Evolutionary conservation across 768 basidiomycete species (phyloP), one percentile per base, ranked within the genome.

Genomic region (button mushroom (Agaricus bisporus)): DNA sequence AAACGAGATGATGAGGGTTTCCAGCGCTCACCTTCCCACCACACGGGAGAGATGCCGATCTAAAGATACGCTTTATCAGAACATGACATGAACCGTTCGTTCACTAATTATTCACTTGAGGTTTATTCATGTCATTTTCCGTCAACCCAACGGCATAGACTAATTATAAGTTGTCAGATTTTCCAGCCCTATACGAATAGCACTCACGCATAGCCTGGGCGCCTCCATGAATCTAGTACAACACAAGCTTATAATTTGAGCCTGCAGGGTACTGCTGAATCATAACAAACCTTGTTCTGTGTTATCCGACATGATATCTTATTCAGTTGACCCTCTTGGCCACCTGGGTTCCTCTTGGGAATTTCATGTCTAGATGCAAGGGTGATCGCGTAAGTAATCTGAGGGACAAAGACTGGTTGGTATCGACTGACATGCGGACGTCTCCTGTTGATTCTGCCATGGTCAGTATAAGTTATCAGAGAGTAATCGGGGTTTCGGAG

Each of bases 161-260:
- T 88, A 26, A 50, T 47, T n/a, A 35, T 37, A 8, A 22, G 41
- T 17, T 37, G 39, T 48, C 28, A 44, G 49, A 42, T 35, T 46
- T 28, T 38, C 15, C 36, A 17, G 39, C 45, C 20, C 20, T 50
- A 17, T 22, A 15, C 6, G 20, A 43, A 29, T 28, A 32, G 6
- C n/a, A 66, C 85, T 67, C 61, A 91, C 89, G 73, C 91, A 92
- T 92, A 35, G 90, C 90, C 68, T 92, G 88, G 8, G 90, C 88
- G 36, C 82, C 85, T 57, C 89, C 90, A 48, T 77, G 81, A 54
- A 73, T 71, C 68, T 71, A 32, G 11, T 32, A 46, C 14, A 51
- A 15, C 15, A n/a, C 18, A 9, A 28, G 2, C 20, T 20, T 55
- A 48, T 17, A 2, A 42, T 5, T 28, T 6, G 7, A 41, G 10